Evolutionary conservation across 2,329 filamentous ascomycete species (phyloP).

Genomic region (Trichoderma semiorbis): DNA sequence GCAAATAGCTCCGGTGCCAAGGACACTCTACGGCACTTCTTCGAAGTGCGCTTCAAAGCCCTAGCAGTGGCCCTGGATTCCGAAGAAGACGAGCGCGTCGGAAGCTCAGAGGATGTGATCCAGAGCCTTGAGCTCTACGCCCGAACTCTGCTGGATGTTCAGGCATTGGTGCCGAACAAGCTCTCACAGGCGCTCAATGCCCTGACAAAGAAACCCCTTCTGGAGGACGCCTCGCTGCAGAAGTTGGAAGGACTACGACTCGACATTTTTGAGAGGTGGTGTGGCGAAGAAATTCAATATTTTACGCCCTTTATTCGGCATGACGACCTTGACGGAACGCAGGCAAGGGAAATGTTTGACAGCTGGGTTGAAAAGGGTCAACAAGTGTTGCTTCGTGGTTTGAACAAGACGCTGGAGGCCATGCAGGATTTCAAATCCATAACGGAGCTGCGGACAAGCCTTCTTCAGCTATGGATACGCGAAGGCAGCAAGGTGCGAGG

Average conservation of each 20-base stretch:
- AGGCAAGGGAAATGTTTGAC: conserved; percentile 58
- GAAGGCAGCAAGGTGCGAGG: conserved; percentile 62
- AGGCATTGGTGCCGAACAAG: conserved; percentile 68
- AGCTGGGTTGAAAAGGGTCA: conserved; percentile 62
- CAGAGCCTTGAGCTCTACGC: conserved; percentile 70
- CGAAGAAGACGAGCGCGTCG: conserved; percentile 41
- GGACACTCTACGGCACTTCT: conserved; percentile 76
- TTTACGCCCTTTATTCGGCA: conserved; percentile 87
- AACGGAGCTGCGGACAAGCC: conserved; percentile 63
- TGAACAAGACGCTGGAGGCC: conserved; percentile 56
- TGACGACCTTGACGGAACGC: conserved; percentile 64
- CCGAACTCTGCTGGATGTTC: conserved; percentile 72
- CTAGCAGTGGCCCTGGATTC: conserved; percentile 60
- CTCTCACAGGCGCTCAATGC: conserved; percentile 65
- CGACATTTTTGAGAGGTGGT: conserved; percentile 75
- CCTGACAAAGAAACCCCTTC: conserved; percentile 66
- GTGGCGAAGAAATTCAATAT: conserved; percentile 74
- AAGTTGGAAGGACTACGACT: conserved; percentile 68
- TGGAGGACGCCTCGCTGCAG: conserved; percentile 67
- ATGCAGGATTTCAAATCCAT: conserved; percentile 66
- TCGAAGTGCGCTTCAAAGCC: conserved; percentile 66
- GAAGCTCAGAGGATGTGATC: conserved; percentile 50
- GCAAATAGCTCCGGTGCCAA: conserved; percentile 74
- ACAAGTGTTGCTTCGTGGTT: conserved; percentile 57
- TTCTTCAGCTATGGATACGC: conserved; percentile 73